A percentile compares a stretch with the other conserved stretches of the same genome.
These are phyloP conservation scores for Aspergillus sp. DNA, from an alignment of 2,329 filamentous ascomycete species.

Conservation along the genomic window DNA sequence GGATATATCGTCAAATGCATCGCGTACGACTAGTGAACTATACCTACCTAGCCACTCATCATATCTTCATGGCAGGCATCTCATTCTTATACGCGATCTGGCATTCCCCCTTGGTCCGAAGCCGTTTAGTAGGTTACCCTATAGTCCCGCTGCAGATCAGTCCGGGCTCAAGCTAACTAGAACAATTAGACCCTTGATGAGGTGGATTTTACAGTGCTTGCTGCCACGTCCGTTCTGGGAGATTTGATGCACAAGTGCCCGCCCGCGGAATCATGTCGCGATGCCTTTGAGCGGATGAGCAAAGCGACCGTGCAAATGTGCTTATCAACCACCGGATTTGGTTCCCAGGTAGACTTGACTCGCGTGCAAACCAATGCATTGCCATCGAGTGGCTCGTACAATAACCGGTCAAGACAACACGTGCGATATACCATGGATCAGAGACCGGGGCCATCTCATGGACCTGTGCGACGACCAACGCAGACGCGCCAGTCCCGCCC, in stretches of 20 bases:
- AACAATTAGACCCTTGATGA: slow-evolving; percentile 46
- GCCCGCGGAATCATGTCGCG: slow-evolving; percentile 88
- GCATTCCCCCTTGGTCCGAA: slow-evolving; percentile 88
- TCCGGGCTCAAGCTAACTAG: neutral
- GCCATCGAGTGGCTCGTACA: slow-evolving; percentile 13
- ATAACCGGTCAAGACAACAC: slow-evolving; percentile 12
- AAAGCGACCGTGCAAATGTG: slow-evolving; percentile 96
- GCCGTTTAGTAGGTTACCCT: slow-evolving; percentile 68
- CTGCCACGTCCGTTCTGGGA: slow-evolving; percentile 86
- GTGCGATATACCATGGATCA: slow-evolving; percentile 18
- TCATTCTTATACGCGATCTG: slow-evolving; percentile 97
- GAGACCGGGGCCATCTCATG: slow-evolving; percentile 23
- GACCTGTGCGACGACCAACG: slow-evolving; percentile 29
- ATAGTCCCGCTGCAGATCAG: neutral
- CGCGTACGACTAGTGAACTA: slow-evolving; percentile 88
- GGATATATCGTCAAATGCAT: slow-evolving; percentile 87
- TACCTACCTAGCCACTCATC: slow-evolving; percentile 91
- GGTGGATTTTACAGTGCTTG: slow-evolving; percentile 94
- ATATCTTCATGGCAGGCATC: slow-evolving; percentile 93
- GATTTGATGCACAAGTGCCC: slow-evolving; percentile 94
- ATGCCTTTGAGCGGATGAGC: slow-evolving; percentile 92
- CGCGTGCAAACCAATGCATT: slow-evolving; percentile 18
- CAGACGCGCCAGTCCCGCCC: slow-evolving; percentile 44
- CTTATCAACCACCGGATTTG: slow-evolving; percentile 80
- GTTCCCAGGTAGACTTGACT: slow-evolving; percentile 43